phyloP scores from a whole-genome alignment of 768 basidiomycete species.

The Lactarius sp. region DNA sequence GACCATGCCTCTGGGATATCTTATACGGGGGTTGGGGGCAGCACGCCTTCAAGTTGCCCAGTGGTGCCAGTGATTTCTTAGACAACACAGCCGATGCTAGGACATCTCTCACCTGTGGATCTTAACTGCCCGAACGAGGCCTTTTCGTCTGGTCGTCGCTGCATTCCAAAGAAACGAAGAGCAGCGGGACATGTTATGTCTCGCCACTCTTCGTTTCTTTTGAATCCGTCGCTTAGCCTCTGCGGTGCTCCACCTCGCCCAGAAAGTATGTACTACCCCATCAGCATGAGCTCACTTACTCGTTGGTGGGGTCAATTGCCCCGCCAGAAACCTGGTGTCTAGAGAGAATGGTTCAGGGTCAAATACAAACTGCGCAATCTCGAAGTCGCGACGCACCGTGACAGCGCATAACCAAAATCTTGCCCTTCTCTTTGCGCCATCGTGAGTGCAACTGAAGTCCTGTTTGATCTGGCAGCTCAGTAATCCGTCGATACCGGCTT shows the following conservation, averaged over 20 bases:
- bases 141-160: slow-evolving; percentile 28
- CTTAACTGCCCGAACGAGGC: no score
- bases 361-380: neutral
- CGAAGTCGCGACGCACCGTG: slow-evolving; percentile 22
- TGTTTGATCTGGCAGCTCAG: slow-evolving; percentile 8
- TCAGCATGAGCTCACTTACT: slow-evolving; percentile 16
- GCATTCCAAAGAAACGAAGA: no score
- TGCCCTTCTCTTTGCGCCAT: slow-evolving; percentile 16
- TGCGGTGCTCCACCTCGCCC: slow-evolving; percentile 14
- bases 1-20: slow-evolving; percentile 29
- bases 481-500: neutral
- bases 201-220: slow-evolving; percentile 26
- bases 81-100: neutral
- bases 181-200: slow-evolving; percentile 11
- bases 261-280: slow-evolving; percentile 3
- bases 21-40: slow-evolving; percentile 29
- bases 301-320: slow-evolving; percentile 18
- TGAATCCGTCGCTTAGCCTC: slow-evolving; percentile 25
- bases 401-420: slow-evolving; percentile 13
- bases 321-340: neutral
- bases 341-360: neutral
- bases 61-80: neutral
- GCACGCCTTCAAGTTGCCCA: neutral
- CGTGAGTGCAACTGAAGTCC: slow-evolving; percentile 16
- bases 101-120: slow-evolving; percentile 32